Base-by-base conservation (phyloP, 2,329 filamentous ascomycete species). In the Blastomyces emzantsi region DNA sequence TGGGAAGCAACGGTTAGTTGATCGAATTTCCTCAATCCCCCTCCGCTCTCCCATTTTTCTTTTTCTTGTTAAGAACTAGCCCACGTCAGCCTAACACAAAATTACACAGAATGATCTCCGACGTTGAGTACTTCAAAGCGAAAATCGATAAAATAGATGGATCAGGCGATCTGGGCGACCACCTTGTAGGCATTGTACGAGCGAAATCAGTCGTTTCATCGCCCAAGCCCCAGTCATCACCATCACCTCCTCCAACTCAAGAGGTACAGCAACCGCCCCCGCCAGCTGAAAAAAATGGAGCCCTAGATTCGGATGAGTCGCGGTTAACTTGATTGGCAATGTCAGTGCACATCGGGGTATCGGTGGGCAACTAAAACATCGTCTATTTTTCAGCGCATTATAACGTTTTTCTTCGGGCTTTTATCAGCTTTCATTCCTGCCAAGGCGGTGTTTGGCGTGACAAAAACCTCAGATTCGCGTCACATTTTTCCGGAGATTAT, bases 81-180 rank as follows among this genome's bases (percentile, higher is more conserved):
- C 56, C 30, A 39, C 62, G 62, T 63, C 62, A 19, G 36, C 41
- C 67, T 71, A 66, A 72, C 33, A 39, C 22, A 22, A 1, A 11
- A 55, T 9, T 43, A 19, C 9, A 61, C 67, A 94, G 90, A 72
- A 87, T 97, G 80, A 79, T 90, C 59, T 83, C 83, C 57, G 92
- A 96, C 71, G 83, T 90, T 19, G 85, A 92, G 63, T 85, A 87
- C 68, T 88, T 96, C 69, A 83, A 86, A 59, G 77, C 82, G 0
- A 87, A 86, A 68, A 82, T 96, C 7, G 82, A 85, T 68, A 92
- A 90, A 72, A 83, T 96, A 49, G 88, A 94, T 61, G 91, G 90
- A 1, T 90, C 90, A 64, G 87, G 83, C 11, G 87, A 92, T 67
- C 80, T 90, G 2, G 90, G 89, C 39, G 83, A 88, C 45, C 82